Conservation (phyloP, 2,329 filamentous ascomycete genomes). For the Penicillium sp. region DNA sequence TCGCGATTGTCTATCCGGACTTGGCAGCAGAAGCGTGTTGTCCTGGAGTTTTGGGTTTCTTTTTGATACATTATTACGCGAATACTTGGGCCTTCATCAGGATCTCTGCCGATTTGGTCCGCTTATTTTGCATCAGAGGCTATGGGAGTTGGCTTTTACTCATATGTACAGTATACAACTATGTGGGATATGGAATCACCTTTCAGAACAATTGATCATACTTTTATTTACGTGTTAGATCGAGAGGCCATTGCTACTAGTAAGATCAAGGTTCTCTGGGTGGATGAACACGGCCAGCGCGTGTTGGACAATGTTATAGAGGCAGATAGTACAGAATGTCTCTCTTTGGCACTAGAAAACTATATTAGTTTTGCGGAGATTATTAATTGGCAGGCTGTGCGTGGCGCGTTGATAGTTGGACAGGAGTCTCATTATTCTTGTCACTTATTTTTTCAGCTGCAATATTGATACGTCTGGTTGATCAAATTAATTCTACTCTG, state of each 20-base stretch:
- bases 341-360: too few species aligned
- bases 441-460: neutral
- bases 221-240: too few species aligned
- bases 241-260: too few species aligned
- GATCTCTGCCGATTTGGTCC: constrained; percentile 9
- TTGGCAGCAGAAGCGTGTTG: constrained; percentile 8
- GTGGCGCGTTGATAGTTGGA: too few species aligned
- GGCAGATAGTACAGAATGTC: too few species aligned
- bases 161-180: constrained; percentile 33
- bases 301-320: too few species aligned
- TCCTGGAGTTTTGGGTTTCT: constrained; percentile 23
- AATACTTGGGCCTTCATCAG: constrained; percentile 6
- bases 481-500: neutral
- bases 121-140: constrained; percentile 12
- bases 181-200: constrained; percentile 19
- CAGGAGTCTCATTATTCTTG: too few species aligned
- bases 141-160: constrained; percentile 23
- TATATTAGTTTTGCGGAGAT: too few species aligned
- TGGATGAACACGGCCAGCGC: too few species aligned
- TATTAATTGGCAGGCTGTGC: too few species aligned
- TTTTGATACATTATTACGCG: constrained; percentile 14
- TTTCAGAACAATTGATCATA: constrained; percentile 18
- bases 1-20: constrained; percentile 1
- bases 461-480: neutral
- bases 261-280: too few species aligned